Evolutionary conservation across 2,329 filamentous ascomycete genomes (phyloP), one percentile per base, ranked within the genome.

Genomic region (Chaetoscypha palmicola): DNA sequence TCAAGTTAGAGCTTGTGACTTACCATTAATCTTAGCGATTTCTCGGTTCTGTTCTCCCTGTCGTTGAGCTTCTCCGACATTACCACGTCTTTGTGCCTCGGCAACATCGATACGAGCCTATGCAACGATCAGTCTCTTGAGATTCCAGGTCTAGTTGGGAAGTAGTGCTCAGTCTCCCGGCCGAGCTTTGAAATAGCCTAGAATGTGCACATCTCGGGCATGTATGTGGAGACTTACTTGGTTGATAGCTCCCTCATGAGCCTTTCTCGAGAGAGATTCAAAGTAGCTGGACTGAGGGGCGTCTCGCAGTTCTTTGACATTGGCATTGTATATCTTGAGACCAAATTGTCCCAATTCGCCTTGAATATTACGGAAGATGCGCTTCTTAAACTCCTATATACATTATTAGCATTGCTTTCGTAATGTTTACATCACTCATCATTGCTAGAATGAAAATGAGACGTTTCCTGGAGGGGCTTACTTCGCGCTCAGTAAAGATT

Each of bases 261-360:
- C 86, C 62, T 94, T 94, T 53, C 83, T 78, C 5, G 83, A 85
- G 1, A 92, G 77, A 16, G 83, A 87, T 38, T 83, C 79, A 58
- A 94, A 94, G 67, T 94, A 94, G 54, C 81, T 80, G n/a, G 79
- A 86, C 50, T 83, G 78, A 2, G 81, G 83, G 1, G 86, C 86
- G 58, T 94, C 88, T 60, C 87, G 83, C 20, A 94, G 75, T 61
- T 94, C 88, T 65, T 92, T 92, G 57, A 94, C 81, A 65, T 90
- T 90, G 59, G 82, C 66, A 52, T 76, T 76, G 64, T 74, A 81
- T 61, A 86, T 86, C 58, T 78, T 77, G 8, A 92, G 71, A 46
- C 87, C 87, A 57, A 94, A 91, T 55, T 90, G 82, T 51, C 83
- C 74, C 2, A 94, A 73, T 62, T 94, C 88, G 46, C 76, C 44